Evolutionary conservation across 139 green algal species (phyloP).

Genomic region (Diplosphaera chodatii): DNA sequence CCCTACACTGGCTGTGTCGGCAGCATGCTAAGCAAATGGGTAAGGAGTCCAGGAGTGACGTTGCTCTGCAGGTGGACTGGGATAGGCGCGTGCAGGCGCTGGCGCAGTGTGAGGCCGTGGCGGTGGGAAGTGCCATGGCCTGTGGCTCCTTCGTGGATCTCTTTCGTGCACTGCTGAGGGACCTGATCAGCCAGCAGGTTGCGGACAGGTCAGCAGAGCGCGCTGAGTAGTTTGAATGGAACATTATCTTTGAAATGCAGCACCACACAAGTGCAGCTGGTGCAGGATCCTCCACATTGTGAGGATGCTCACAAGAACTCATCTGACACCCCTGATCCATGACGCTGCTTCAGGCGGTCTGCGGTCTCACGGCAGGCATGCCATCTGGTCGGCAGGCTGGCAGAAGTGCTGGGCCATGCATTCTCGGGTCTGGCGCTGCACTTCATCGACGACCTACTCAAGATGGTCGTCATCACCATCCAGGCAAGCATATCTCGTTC

Average conservation of each 20-base stretch:
- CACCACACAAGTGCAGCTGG: no score
- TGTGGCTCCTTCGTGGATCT: conserved; percentile 30
- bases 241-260: no score
- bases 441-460: conserved; percentile 56
- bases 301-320: no score
- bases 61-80: conserved; percentile 27
- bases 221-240: no score
- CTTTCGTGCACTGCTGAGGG: conserved; percentile 13
- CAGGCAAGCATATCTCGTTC: no score
- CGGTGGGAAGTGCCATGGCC: conserved; percentile 37
- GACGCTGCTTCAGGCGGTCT: conserved; percentile 56
- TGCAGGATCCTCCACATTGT: no score
- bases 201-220: conserved; percentile 33
- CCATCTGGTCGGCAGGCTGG: conserved; percentile 48
- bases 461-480: conserved; percentile 63
- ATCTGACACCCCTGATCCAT: no score
- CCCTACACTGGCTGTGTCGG: no score
- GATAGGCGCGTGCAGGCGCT: conserved; percentile 43
- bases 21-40: no score
- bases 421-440: conserved; percentile 39
- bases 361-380: conserved; percentile 58
- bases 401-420: conserved; percentile 28
- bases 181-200: conserved; percentile 32
- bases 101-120: conserved; percentile 54
- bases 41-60: no score